phyloP scores from a whole-genome alignment of 2,329 filamentous ascomycete genomes.

The Ascochyta koolunga region DNA sequence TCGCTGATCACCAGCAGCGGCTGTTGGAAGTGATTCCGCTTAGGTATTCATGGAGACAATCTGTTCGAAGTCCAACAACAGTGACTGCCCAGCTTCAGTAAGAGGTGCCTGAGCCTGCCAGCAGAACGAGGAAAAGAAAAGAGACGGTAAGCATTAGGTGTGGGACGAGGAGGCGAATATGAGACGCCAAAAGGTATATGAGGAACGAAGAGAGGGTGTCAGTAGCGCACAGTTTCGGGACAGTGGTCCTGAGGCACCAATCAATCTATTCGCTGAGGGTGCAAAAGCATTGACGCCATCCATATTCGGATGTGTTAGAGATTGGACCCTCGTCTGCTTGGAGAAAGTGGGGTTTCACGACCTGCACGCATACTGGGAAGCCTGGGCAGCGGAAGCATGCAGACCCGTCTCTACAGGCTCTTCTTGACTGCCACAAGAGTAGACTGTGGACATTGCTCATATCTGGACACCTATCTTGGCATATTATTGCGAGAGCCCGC shows the following conservation, averaged over 20 bases:
- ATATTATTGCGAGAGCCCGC: not conserved
- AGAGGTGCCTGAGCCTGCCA: slow-evolving; percentile 48
- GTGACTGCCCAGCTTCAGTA: slow-evolving; percentile 46
- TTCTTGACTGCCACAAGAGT: slow-evolving; percentile 27
- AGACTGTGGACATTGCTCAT: slow-evolving; percentile 30
- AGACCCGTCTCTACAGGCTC: slow-evolving; percentile 39
- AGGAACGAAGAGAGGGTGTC: slow-evolving; percentile 38
- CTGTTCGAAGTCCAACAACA: slow-evolving; percentile 42
- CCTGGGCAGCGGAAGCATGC: slow-evolving; percentile 39
- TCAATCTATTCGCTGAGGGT: slow-evolving; percentile 36
- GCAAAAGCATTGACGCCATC: slow-evolving; percentile 40
- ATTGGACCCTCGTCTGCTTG: slow-evolving; percentile 35
- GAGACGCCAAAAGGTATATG: slow-evolving; percentile 50
- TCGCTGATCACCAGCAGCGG: slow-evolving; percentile 51
- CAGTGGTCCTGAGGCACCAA: slow-evolving; percentile 48
- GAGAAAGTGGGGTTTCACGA: slow-evolving; percentile 45
- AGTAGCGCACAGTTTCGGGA: slow-evolving; percentile 48
- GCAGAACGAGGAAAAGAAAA: slow-evolving; percentile 45
- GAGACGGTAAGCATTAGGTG: slow-evolving; percentile 47
- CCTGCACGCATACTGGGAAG: slow-evolving; percentile 28
- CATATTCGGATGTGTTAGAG: slow-evolving; percentile 34
- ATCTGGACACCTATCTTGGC: slow-evolving; percentile 16
- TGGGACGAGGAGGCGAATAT: slow-evolving; percentile 44
- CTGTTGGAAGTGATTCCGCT: slow-evolving; percentile 38
- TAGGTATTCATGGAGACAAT: slow-evolving; percentile 48